These are phyloP conservation scores for Carpinus fangiana DNA, from an alignment of 306 rosid species.

Conservation along the genomic window DNA sequence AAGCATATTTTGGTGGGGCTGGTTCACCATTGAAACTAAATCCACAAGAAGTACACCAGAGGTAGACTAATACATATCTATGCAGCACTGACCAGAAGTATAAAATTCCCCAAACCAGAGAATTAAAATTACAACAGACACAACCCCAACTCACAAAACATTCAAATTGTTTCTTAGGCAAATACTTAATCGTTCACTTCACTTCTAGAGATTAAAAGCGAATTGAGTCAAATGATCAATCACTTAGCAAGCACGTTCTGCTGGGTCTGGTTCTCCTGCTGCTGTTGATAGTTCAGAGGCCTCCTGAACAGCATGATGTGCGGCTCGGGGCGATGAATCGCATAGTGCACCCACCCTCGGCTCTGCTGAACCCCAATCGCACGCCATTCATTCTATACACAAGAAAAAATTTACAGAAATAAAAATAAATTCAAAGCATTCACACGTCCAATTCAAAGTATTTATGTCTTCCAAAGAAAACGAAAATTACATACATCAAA, in stretches of 20 bases:
- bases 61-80: too few relatives aligned
- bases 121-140: neutral
- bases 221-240: neutral
- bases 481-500: too few relatives aligned
- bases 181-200: slow-evolving; percentile 26
- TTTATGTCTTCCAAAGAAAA: too few relatives aligned
- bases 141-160: too few relatives aligned
- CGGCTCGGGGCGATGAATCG: slow-evolving; percentile 94
- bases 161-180: neutral
- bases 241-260: slow-evolving; percentile 48
- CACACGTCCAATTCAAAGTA: neutral
- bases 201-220: slow-evolving; percentile 22
- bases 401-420: neutral
- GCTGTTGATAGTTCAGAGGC: slow-evolving; percentile 87
- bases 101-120: too few relatives aligned
- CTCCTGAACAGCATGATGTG: slow-evolving; percentile 98
- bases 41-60: too few relatives aligned
- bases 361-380: slow-evolving; percentile 98
- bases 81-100: too few relatives aligned
- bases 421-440: neutral
- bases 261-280: slow-evolving; percentile 80
- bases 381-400: slow-evolving; percentile 78
- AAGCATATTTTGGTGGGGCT: too few relatives aligned
- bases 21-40: too few relatives aligned
- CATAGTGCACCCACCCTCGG: slow-evolving; percentile 97